Base-by-base conservation (phyloP, 164 flowering plant species). In the Umbilicus rupestris region DNA sequence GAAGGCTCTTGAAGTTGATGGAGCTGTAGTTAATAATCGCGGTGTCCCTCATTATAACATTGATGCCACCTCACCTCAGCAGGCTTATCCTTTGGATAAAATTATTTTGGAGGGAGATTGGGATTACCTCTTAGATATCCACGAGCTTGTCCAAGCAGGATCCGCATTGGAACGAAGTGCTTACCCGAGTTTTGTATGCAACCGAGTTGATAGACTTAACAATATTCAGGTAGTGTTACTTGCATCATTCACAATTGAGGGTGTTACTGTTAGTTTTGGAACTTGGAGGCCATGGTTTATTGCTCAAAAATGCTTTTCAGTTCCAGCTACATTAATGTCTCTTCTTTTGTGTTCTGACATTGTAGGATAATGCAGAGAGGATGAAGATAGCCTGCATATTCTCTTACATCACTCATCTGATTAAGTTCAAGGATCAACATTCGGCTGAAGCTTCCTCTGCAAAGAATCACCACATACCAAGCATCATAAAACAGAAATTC, bases 21-120 rank as follows among this genome's bases (percentile, higher is more conserved):
- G 19, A 45, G 49, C 76, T 20, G 52, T 58, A 41, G 50, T 60
- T 45, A 59, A 64, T 66, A 65, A 71, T 41, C 87, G 82, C 39
- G 83, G 87, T 72, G 73, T 86, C 62, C 98, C 98, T 37, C 89
- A 90, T 0, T 73, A 86, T 65, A 78, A 93, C 70, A 5, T 75
- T 42, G 76, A 77, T 60, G 98, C 98, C 35, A 76, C 84, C 26
- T 66, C 77, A 31, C 89, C 89, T 1, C 77, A 85, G 64, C 75
- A 72, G 62, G 99, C 93, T 62, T 94, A 88, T 81, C 96, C 85
- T 4, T 63, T 94, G 41, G 85, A 88, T 44, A 81, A 78, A 78
- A 91, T 91, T 62, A 90, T 94, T 74, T 69, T 74, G 10, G 70
- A 75, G 24, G 90, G 82, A 65, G 97, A 94, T 58, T 84, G 86